Evolutionary conservation across 768 basidiomycete genomes (phyloP), one percentile per base, ranked within the genome.

Genomic region (Lepiota venenata): DNA sequence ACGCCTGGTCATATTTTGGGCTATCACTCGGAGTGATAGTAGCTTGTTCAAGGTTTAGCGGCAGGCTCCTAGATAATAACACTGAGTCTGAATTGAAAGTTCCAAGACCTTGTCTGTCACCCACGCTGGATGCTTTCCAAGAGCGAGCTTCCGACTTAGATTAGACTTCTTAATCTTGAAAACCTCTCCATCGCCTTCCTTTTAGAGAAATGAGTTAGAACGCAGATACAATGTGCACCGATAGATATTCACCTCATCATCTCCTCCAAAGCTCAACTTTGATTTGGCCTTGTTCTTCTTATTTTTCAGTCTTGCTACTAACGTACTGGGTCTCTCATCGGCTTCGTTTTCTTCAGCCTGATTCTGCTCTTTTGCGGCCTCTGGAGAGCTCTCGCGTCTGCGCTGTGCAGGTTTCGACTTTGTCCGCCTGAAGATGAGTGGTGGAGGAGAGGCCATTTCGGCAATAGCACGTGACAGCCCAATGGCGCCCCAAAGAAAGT

Each of bases 151-250:
- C 57, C 74, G 73, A 62, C 90, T 92, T 41, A 93, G 72, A 50
- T 67, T 85, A 2, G 88, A 91, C 69, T 91, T 93, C 66, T 91
- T 93, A 15, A 93, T 72, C 72, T 88, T 77, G 65, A 93, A 92
- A 0, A 78, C 73, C 55, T 90, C 85, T 7, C 76, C 82, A 37
- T 77, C 78, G 10, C 74, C 77, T 61, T 79, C 79, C 84, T 89
- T 47, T 25, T 39, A 49, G 52, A 44, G 36, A 43, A 37, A 68
- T 76, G 60, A 72, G 71, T 57, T 66, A 61, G 22, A 38, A 14
- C 52, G 55, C 55, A 44, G n/a, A 18, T 14, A 21, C 11, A 43
- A 8, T 15, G 16, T 20, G 39, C 21, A 47, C 39, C 59, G 47
- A 57, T 55, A 43, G 55, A 65, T 56, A 63, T 72, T 43, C 59